Evolutionary conservation across 352 stramenopile species (phyloP).

Genomic region (Pythium dissimile): DNA sequence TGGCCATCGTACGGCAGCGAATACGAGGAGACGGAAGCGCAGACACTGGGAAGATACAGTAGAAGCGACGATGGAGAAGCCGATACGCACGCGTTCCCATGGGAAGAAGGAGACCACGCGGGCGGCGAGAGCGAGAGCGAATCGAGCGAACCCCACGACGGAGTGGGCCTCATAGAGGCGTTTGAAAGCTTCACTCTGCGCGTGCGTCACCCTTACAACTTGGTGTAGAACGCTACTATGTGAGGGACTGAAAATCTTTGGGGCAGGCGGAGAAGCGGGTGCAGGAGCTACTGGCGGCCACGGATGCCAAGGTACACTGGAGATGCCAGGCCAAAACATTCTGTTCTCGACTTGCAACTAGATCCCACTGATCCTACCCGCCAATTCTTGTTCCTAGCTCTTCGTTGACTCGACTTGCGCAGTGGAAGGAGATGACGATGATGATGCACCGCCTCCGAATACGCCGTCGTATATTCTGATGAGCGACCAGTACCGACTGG

Average conservation of each 20-base stretch:
- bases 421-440: not conserved
- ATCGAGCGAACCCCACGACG: not conserved
- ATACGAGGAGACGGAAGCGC: not conserved
- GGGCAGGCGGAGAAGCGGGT: constrained; percentile 39
- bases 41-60: not conserved
- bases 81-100: not conserved
- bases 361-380: no score
- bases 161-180: constrained; percentile 31
- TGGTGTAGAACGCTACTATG: not conserved
- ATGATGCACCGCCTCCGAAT: constrained; percentile 2
- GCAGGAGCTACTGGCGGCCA: constrained; percentile 31
- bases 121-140: not conserved
- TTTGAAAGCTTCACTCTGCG: constrained; percentile 56
- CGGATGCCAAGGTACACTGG: constrained; percentile 25
- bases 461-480: constrained; percentile 37
- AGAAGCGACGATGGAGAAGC: not conserved
- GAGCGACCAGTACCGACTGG: constrained; percentile 46
- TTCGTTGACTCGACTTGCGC: not conserved
- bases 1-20: not conserved
- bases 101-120: not conserved
- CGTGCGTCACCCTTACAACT: constrained; percentile 8
- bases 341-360: no score
- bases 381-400: no score
- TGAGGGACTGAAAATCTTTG: not conserved
- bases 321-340: not conserved